A percentile compares a stretch with the other conserved stretches of the same genome.
Conservation (phyloP, 2,329 filamentous ascomycete genomes). For the Aspergillus hortae region DNA sequence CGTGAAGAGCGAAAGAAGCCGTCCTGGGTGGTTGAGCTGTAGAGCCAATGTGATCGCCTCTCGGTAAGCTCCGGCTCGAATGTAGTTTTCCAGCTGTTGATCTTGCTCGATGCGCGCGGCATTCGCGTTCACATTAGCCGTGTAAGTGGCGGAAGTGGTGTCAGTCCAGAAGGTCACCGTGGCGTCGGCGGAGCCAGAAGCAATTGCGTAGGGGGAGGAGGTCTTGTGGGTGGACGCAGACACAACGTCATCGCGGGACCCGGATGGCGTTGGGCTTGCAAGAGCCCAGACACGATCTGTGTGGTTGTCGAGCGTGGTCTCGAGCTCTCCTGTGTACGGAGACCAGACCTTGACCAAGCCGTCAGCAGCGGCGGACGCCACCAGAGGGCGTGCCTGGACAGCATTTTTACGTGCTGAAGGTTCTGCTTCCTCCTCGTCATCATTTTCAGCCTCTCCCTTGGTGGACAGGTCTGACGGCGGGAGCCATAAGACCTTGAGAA, state of each 20-base stretch:
- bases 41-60: conserved; percentile 90
- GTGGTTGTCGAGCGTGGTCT: conserved; percentile 92
- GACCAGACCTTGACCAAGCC: conserved; percentile 97
- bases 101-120: conserved; percentile 86
- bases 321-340: conserved; percentile 75
- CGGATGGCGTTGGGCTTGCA: conserved; percentile 56
- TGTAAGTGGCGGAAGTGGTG: conserved; percentile 76
- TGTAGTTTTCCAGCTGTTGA: conserved; percentile 89
- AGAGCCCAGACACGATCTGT: conserved; percentile 94
- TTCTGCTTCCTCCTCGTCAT: conserved; percentile 31
- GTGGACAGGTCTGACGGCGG: conserved; percentile 45
- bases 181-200: conserved; percentile 89
- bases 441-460: conserved; percentile 32
- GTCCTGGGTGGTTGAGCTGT: conserved; percentile 88
- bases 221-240: conserved; percentile 26
- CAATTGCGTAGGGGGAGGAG: conserved; percentile 61
- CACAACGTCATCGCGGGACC: conserved; percentile 29
- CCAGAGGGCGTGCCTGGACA: conserved; percentile 33
- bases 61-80: conserved; percentile 80
- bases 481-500: conserved; percentile 91
- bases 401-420: conserved; percentile 26
- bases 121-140: conserved; percentile 68
- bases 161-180: conserved; percentile 95
- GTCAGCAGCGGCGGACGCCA: conserved; percentile 87
- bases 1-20: conserved; percentile 79